Evolutionary conservation across 1,139 yeast genomes (phyloP), one percentile per base, ranked within the genome.

Genomic region (Hemisphaericaspora xylofermentans): DNA sequence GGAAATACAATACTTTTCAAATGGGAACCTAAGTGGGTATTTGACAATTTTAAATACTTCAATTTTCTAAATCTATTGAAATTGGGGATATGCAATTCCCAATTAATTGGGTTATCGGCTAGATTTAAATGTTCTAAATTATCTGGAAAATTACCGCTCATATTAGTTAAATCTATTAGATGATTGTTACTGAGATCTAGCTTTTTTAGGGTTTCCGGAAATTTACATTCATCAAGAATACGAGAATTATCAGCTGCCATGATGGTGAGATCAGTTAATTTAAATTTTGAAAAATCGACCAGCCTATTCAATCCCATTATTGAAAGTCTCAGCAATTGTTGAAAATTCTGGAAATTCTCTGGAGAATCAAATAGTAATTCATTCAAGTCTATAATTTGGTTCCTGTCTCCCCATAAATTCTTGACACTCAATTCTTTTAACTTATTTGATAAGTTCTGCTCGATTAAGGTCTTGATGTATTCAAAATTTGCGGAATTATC

Each of bases 21-120:
- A 35, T 48, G 19, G 8, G 43, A 22, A 4, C 54, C 53, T 27
- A 61, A 42, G 7, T 46, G 51, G 4, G 64, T 58, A 38, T 58
- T 51, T 14, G 52, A 46, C 13, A 60, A 40, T 28, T 52, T 52
- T 10, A 60, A 45, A 33, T 43, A 39, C 10, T 36, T 43, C 21
- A 61, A 41, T 7, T 47, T 41, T 2, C 36, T 14, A 22, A 61
- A 44, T 27, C 45, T 34, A 19, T 21, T 24, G 26, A 48, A 46
- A 15, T 38, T 34, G 9, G 47, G 46, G 8, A 41, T 22, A 35
- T 30, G 33, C 6, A 28, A 17, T 5, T 28, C 31, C 66, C 66
- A 61, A 33, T 50, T 48, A n/a, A 59, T 53, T 1, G 61, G 61
- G 43, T 60, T 61, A 41, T 57, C 50, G 2, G 61, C 51, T n/a